These are phyloP conservation scores for Rhodomyrtus psidioides DNA, from an alignment of 441 rosid genomes.

Conservation along the genomic window DNA sequence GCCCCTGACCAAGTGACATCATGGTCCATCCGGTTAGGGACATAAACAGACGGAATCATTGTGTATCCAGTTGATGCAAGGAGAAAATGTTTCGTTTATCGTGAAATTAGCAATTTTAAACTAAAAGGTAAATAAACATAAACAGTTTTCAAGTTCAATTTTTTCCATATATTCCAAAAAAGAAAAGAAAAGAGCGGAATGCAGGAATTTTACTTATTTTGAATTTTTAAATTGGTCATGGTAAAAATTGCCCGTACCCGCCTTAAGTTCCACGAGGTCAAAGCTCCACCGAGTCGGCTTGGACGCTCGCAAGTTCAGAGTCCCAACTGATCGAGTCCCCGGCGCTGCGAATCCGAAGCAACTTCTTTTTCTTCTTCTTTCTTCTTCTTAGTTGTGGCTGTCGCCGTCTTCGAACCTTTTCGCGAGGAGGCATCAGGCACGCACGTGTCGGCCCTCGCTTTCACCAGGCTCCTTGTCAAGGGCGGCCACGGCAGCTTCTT, in stretches of 20 bases:
- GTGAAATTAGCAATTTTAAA: too few species aligned
- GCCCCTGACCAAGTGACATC: too few species aligned
- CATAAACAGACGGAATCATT: too few species aligned
- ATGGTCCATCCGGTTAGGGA: too few species aligned
- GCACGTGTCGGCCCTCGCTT: not conserved
- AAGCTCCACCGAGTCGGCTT: conserved; percentile 5
- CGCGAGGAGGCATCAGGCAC: conserved; percentile 25
- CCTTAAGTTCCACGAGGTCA: not conserved
- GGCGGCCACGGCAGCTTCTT: conserved; percentile 17
- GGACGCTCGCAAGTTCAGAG: conserved; percentile 4
- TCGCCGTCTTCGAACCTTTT: not conserved
- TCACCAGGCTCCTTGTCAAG: not conserved
- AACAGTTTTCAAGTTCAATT: too few species aligned
- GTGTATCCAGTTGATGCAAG: too few species aligned
- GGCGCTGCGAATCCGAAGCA: not conserved
- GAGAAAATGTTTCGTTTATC: too few species aligned
- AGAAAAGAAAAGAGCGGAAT: too few species aligned
- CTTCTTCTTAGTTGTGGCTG: not conserved
- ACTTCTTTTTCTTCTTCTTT: conserved; percentile 11
- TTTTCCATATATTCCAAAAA: too few species aligned
- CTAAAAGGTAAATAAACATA: too few species aligned
- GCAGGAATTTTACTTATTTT: not conserved
- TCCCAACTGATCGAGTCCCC: not conserved
- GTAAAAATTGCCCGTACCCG: not conserved
- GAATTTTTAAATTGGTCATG: not conserved